phyloP scores from a whole-genome alignment of 2,329 filamentous ascomycete species.

The Fusarium mundagurra region DNA sequence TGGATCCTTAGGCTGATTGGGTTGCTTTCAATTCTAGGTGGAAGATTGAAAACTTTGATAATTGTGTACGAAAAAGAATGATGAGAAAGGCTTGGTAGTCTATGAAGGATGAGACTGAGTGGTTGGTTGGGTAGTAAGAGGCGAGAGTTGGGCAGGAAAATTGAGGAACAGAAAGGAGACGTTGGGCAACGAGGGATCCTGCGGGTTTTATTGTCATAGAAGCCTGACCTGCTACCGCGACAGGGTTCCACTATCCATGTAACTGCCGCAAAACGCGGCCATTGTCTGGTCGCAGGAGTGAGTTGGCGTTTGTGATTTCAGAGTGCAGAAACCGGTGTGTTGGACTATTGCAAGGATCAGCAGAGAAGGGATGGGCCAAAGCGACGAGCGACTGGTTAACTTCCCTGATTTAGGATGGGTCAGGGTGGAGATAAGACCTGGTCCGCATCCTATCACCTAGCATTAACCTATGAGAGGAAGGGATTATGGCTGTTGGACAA shows the following conservation, averaged over 20 bases:
- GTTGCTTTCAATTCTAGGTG: slow-evolving; percentile 37
- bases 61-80: slow-evolving; percentile 32
- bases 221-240: slow-evolving; percentile 41
- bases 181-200: slow-evolving; percentile 57
- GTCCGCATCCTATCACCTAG: slow-evolving; percentile 56
- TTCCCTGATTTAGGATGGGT: slow-evolving; percentile 53
- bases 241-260: slow-evolving; percentile 43
- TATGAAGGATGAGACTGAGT: slow-evolving; percentile 39
- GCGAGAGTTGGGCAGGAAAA: slow-evolving; percentile 48
- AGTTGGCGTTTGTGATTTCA: slow-evolving; percentile 55
- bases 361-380: slow-evolving; percentile 41
- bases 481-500: slow-evolving; percentile 58
- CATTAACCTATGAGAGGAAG: slow-evolving; percentile 49
- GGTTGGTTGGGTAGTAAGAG: slow-evolving; percentile 52
- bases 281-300: slow-evolving; percentile 60
- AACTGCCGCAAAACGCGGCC: slow-evolving; percentile 46
- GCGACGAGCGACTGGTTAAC: slow-evolving; percentile 47
- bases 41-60: slow-evolving; percentile 33
- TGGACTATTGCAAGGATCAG: slow-evolving; percentile 45
- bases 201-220: slow-evolving; percentile 60
- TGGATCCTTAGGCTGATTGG: slow-evolving; percentile 42
- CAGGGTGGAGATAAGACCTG: slow-evolving; percentile 50
- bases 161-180: slow-evolving; percentile 42
- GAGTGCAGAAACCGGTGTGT: slow-evolving; percentile 40
- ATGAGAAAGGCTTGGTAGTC: slow-evolving; percentile 37